Evolutionary conservation across 306 rosid species (phyloP), one percentile per base, ranked within the genome.

Genomic region (Quercus variabilis): DNA sequence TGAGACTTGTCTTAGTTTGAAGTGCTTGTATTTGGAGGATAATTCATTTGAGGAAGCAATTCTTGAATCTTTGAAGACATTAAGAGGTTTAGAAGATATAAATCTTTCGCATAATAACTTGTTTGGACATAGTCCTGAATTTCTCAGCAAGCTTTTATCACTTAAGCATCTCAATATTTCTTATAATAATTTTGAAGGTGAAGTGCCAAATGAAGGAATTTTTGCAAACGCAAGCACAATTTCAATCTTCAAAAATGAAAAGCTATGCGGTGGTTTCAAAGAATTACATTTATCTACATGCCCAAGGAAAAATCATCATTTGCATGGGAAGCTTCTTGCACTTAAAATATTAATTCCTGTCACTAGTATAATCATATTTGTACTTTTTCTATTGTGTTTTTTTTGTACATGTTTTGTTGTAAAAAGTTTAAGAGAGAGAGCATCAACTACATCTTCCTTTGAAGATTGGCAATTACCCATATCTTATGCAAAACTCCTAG

Each of bases 81-180:
- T 85, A 79, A 82, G 83, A 87, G 80, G 85, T 18, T 77, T 87
- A 43, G 64, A 52, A 19, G 82, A 78, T 6, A 71, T 87, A 5
- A 81, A 85, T 56, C 78, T 85, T 74, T 85, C 89, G 0, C 20
- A 38, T 1, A 88, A 88, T 70, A 80, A 80, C 13, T 76, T 88
- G 49, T 88, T 75, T 1, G 86, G 89, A 13, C 73, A 54, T 57
- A 54, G 85, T 78, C 91, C 87, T 43, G 26, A 83, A 68, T 82
- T 82, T 68, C 73, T 87, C 1, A 69, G 83, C 25, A 70, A 71
- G 55, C 77, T 85, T 56, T 18, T 11, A 23, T 17, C 2, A 14
- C 78, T 87, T 38, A 57, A 60, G 38, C 74, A 23, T n/a, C 78
- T 82, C 17, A 83, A 79, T 78, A 81, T 87, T 31, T 80, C 88